phyloP scores from a whole-genome alignment of 352 stramenopile species.

The Phytophthora pini region DNA sequence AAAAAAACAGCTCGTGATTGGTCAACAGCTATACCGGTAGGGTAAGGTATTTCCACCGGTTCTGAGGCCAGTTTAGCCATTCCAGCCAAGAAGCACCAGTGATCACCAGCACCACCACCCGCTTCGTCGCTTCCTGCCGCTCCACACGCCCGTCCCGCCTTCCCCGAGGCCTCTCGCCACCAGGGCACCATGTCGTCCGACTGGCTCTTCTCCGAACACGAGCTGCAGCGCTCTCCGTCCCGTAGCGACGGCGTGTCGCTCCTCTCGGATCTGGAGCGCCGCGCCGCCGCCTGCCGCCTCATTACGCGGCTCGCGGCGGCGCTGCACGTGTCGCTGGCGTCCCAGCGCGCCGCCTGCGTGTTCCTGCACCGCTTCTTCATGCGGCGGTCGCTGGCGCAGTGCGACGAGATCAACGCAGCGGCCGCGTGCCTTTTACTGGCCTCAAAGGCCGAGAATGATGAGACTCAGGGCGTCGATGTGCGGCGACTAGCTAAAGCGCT shows the following conservation, averaged over 20 bases:
- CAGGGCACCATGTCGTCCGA: conserved; percentile 31
- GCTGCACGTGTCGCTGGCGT: conserved; percentile 44
- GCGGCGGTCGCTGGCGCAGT: conserved; percentile 38
- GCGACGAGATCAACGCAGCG: conserved; percentile 39
- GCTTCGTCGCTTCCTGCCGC: conserved; percentile 5
- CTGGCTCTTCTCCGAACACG: conserved; percentile 46
- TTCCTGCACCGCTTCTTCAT: conserved; percentile 66
- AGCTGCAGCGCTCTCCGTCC: conserved; percentile 45
- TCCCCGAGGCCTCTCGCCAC: conserved; percentile 3
- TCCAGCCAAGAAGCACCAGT: conserved; percentile 8
- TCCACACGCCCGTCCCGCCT: neutral
- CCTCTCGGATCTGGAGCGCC: conserved; percentile 36
- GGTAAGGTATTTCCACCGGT: conserved; percentile 1
- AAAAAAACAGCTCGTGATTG: conserved; percentile 1
- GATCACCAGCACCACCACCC: neutral
- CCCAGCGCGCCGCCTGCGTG: conserved; percentile 43
- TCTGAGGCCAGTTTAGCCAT: conserved; percentile 24
- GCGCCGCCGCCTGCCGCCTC: conserved; percentile 38
- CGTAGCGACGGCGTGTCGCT: conserved; percentile 37
- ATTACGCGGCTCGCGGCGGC: conserved; percentile 36
- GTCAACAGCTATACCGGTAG: neutral
- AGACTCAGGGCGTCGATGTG: conserved; percentile 35
- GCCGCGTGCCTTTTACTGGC: conserved; percentile 53
- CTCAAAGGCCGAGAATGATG: conserved; percentile 56
- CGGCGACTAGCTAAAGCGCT: conserved; percentile 32